Evolutionary conservation across 2,329 filamentous ascomycete species (phyloP).

Genomic region (Fusarium nurragi): DNA sequence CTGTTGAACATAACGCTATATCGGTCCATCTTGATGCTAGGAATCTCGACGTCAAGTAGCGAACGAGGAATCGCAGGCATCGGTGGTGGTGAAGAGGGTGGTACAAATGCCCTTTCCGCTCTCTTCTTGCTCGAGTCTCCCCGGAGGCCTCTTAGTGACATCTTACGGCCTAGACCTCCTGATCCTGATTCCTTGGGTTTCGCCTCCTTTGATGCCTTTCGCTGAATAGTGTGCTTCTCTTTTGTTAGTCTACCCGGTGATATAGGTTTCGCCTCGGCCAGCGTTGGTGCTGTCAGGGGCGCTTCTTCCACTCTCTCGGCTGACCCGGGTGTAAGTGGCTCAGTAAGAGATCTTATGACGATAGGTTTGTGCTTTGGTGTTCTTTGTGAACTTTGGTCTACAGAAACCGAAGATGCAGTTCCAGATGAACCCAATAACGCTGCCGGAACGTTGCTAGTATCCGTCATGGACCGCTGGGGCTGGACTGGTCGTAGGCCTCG

Average conservation of each 20-base stretch:
- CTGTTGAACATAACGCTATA: constrained; percentile 94
- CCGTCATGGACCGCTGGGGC: constrained; percentile 40
- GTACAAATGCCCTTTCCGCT: constrained; percentile 28
- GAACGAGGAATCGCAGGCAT: constrained; percentile 37
- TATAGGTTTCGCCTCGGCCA: constrained; percentile 6
- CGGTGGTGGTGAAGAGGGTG: constrained; percentile 36
- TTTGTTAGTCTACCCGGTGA: constrained; percentile 28
- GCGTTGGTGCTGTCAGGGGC: constrained; percentile 10
- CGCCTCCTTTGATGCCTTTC: constrained; percentile 28
- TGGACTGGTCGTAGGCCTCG: constrained; percentile 35
- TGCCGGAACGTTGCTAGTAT: constrained; percentile 37
- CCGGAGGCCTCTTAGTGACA: constrained; percentile 40
- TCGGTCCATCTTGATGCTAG: constrained; percentile 80
- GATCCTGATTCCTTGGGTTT: constrained; percentile 34
- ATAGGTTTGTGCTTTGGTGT: constrained; percentile 55
- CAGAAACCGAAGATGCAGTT: constrained; percentile 15
- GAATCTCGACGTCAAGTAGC: constrained; percentile 80
- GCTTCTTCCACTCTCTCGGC: constrained; percentile 7
- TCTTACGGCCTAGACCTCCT: constrained; percentile 41
- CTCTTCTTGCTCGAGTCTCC: constrained; percentile 38
- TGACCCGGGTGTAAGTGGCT: constrained; percentile 44
- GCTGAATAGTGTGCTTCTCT: constrained; percentile 16
- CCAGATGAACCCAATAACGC: constrained; percentile 29
- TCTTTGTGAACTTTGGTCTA: constrained; percentile 25
- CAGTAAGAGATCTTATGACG: constrained; percentile 55